phyloP scores from a whole-genome alignment of 192 early-diverging fungal genomes.

The Funneliformis geosporum region DNA sequence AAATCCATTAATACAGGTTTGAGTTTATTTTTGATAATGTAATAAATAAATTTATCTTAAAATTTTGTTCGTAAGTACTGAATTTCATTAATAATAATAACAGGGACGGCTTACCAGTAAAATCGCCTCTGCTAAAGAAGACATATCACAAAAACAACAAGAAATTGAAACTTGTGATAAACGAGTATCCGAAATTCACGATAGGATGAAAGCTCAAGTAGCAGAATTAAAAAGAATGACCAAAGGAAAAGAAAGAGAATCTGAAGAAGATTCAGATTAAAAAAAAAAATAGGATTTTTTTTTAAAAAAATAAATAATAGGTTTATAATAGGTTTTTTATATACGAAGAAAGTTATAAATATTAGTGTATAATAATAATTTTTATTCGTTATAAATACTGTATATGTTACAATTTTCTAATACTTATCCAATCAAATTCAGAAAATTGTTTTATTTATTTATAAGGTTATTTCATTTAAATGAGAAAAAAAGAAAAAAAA shows the following conservation, averaged over 20 bases:
- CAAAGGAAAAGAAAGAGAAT: slow-evolving; percentile 3
- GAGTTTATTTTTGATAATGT: neutral
- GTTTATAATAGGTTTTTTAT: no score
- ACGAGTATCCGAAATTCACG: slow-evolving; percentile 6
- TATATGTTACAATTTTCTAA: no score
- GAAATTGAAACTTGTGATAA: neutral
- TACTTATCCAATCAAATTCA: no score
- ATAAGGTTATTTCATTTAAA: no score
- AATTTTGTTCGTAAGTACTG: neutral
- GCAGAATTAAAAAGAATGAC: neutral
- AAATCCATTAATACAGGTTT: slow-evolving; percentile 12
- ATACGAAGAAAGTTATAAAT: no score
- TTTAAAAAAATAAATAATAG: no score
- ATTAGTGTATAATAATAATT: no score
- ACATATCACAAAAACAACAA: neutral
- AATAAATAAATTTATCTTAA: neutral
- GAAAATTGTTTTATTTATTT: no score
- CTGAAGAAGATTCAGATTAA: slow-evolving; percentile 18
- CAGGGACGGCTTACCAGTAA: neutral
- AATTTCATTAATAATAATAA: neutral
- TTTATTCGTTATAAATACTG: no score
- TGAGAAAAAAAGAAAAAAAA: no score
- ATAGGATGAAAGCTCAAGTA: slow-evolving; percentile 3
- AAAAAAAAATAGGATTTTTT: no score
- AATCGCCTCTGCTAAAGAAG: neutral